Evolutionary conservation across 352 stramenopile genomes (phyloP).

Genomic region (Globisporangium middletonii): DNA sequence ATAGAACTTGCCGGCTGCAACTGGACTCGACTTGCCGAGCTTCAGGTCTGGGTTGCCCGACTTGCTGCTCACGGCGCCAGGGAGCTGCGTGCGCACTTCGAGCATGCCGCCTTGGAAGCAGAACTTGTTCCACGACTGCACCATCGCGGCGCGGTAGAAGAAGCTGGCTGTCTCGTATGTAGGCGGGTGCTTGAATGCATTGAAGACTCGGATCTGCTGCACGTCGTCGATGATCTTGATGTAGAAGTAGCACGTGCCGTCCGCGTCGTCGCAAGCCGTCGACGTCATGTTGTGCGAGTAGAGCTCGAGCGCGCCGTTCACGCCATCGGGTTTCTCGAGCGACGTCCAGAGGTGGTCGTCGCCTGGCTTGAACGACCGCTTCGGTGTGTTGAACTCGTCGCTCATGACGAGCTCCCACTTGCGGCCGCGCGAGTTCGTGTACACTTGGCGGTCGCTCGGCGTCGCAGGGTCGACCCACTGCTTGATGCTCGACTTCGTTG

Average conservation of each 20-base stretch:
- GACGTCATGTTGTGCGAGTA: slow-evolving; percentile 72
- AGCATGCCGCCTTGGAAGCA: slow-evolving; percentile 92
- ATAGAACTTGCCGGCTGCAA: too few relatives aligned
- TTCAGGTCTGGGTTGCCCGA: too few relatives aligned
- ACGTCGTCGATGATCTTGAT: slow-evolving; percentile 42
- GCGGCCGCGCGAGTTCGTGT: slow-evolving; percentile 47
- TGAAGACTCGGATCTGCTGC: slow-evolving; percentile 43
- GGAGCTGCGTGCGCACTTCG: slow-evolving; percentile 24
- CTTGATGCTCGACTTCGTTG: slow-evolving; percentile 51
- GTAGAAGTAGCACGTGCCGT: slow-evolving; percentile 53
- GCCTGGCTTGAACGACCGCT: slow-evolving; percentile 87
- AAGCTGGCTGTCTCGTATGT: slow-evolving; percentile 26
- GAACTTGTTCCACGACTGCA: slow-evolving; percentile 94
- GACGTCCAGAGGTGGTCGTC: slow-evolving; percentile 93
- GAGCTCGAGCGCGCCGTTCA: slow-evolving; percentile 63
- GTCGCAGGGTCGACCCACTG: slow-evolving; percentile 62
- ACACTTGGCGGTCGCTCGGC: slow-evolving; percentile 28
- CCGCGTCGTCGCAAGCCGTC: slow-evolving; percentile 35
- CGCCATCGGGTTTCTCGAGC: slow-evolving; percentile 61
- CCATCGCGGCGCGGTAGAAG: slow-evolving; percentile 68
- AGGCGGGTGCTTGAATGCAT: slow-evolving; percentile 46
- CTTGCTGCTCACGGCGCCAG: too few relatives aligned
- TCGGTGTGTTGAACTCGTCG: slow-evolving; percentile 64
- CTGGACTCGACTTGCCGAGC: too few relatives aligned
- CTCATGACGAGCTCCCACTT: slow-evolving; percentile 67